Percentiles rank a stretch among this genome's conserved stretches.
These are phyloP conservation scores for Pinus taeda DNA, from an alignment of 75 land plant species.

Conservation along the genomic window DNA sequence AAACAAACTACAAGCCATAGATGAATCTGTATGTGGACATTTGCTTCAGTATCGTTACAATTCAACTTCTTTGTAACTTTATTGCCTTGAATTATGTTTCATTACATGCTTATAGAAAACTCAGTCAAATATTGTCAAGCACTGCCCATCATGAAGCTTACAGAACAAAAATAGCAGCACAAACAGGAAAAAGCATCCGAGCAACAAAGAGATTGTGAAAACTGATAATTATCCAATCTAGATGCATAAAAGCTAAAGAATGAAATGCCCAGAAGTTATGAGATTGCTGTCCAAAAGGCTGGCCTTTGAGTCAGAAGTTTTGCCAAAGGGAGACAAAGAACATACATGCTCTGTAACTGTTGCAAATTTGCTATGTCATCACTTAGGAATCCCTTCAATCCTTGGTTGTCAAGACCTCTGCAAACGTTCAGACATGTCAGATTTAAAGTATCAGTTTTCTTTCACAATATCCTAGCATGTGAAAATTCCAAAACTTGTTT, in stretches of 20 bases:
- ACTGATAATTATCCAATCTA: too few species aligned
- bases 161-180: neutral
- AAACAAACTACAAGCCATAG: too few species aligned
- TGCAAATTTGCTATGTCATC: constrained; percentile 52
- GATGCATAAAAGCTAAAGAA: neutral
- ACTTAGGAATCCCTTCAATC: constrained; percentile 72
- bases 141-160: neutral
- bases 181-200: neutral
- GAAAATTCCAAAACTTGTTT: neutral
- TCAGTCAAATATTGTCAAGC: too few species aligned
- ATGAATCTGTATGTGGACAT: too few species aligned
- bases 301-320: constrained; percentile 5
- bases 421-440: neutral
- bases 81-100: too few species aligned
- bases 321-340: constrained; percentile 3
- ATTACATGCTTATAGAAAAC: too few species aligned
- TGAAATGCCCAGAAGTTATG: neutral
- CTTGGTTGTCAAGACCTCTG: constrained; percentile 95
- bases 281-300: neutral
- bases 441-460: neutral
- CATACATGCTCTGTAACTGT: constrained; percentile 78
- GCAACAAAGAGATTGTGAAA: too few species aligned
- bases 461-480: neutral
- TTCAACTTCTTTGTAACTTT: too few species aligned
- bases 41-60: too few species aligned